Evolutionary conservation across 2,329 filamentous ascomycete genomes (phyloP), one percentile per base, ranked within the genome.

Genomic region (Thermothelomyces thermophilus): DNA sequence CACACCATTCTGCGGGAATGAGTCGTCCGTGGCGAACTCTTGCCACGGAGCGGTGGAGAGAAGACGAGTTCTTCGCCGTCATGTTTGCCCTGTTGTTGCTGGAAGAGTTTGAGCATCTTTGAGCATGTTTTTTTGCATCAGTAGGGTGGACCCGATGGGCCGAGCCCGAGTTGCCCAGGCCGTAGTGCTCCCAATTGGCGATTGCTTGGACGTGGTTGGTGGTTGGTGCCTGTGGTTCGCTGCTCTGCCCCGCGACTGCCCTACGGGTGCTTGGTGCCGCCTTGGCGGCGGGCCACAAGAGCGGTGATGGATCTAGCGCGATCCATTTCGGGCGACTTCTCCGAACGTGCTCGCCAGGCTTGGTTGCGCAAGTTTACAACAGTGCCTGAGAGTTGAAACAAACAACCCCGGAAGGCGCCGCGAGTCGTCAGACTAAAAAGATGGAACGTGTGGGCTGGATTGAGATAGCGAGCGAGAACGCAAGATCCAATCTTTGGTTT

Each of bases 41-140:
- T n/a, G n/a, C n/a, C n/a, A n/a, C n/a, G n/a, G n/a, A n/a, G n/a
- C n/a, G n/a, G n/a, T n/a, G n/a, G n/a, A n/a, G n/a, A n/a, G n/a
- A n/a, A n/a, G n/a, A n/a, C n/a, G n/a, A n/a, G n/a, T n/a, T n/a
- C n/a, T n/a, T n/a, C n/a, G n/a, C n/a, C n/a, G n/a, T n/a, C n/a
- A n/a, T 5, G 24, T 26, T 26, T 26, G 24, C 24, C 24, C 9
- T 26, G 24, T 9, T 26, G 5, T 26, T 14, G 16, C 13, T 35
- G 33, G 16, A 5, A 9, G 33, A 35, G 7, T 9, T 26, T 58
- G 57, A 52, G 57, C 56, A 58, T 44, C 53, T 60, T 60, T 60
- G 57, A 60, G 57, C 57, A 58, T 26, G 50, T 60, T 58, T 60
- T 14, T 33, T 34, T 34, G 30, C 46, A 48, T 45, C 34, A 48